These are phyloP conservation scores for Teunomyces aglyptinius DNA, from an alignment of 805 yeast species.

Conservation along the genomic window DNA sequence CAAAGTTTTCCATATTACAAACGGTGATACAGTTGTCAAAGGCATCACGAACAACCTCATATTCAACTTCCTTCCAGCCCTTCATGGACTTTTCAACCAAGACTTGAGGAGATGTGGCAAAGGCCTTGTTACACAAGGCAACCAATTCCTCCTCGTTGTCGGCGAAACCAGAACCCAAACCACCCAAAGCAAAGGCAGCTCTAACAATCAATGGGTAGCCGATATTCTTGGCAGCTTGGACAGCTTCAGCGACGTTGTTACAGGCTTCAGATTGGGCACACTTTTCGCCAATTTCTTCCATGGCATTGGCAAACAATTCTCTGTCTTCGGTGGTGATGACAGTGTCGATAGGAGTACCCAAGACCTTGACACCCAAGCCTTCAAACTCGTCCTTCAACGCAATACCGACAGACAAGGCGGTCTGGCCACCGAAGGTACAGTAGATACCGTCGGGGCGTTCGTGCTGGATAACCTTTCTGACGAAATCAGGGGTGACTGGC, in stretches of 20 bases:
- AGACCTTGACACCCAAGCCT: constrained; percentile 84
- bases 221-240: constrained; percentile 77
- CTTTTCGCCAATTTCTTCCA: constrained; percentile 93
- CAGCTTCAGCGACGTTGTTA: constrained; percentile 73
- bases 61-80: constrained; percentile 99
- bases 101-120: constrained; percentile 95
- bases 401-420: constrained; percentile 95
- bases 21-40: constrained; percentile 97
- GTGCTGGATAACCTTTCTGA: constrained; percentile 88
- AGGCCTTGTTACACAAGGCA: constrained; percentile 84
- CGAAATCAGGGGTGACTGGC: constrained; percentile 97
- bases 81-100: constrained; percentile 95
- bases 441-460: constrained; percentile 97
- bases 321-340: constrained; percentile 97
- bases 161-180: constrained; percentile 97
- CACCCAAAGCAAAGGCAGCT: constrained; percentile 97
- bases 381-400: constrained; percentile 93
- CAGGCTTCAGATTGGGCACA: constrained; percentile 94
- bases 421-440: constrained; percentile 98
- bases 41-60: constrained; percentile 97
- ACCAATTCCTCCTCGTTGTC: constrained; percentile 79
- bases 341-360: constrained; percentile 96
- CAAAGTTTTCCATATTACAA: constrained; percentile 98
- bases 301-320: constrained; percentile 89
- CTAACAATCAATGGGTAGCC: constrained; percentile 96